Base-by-base conservation (phyloP, 768 basidiomycete species). In the Kwoniella mangroviensis region DNA sequence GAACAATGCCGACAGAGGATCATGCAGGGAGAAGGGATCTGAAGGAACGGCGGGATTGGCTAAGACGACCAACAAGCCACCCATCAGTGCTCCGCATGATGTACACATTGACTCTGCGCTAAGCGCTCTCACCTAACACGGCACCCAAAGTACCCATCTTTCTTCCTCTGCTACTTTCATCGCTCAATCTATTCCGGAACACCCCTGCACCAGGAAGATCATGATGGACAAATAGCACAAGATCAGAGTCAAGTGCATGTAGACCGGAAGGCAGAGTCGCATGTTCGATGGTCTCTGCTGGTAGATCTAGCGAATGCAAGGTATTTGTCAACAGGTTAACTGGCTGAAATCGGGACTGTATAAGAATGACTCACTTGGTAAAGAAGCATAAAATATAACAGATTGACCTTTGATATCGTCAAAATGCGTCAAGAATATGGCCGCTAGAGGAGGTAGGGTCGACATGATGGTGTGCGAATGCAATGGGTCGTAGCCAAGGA, bases 331-430 rank as follows among this genome's bases (percentile, higher is more conserved):
- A 42, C 55, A 7, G 19, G 57, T 22, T 21, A 24, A 11, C 41
- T 9, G 58, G 53, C 67, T 22, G 62, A 26, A 15, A 41, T 41
- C 51, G 22, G 52, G 28, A 45, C 11, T 40, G 19, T 34, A 0
- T 5, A 34, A 34, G 34, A 19, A 49, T 13, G 24, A 61, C 62
- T 69, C 53, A 54, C 64, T 53, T 12, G 60, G 56, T 21, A 65
- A 26, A n/a, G 75, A 74, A 22, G 57, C 69, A 66, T 69, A 77
- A 68, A 64, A 83, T 7, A 77, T 51, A 19, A 77, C 67, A 1
- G 75, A 74, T 67, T 83, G 82, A 5, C 82, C 82, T 68, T 81
- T 80, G 67, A 77, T 79, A 66, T 83, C 82, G 65, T 83, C 80
- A 52, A 83, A 83, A 61, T 79, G 73, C 55, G 79, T 79, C 41